Evolutionary conservation across 768 basidiomycete species (phyloP).

Genomic region (Pleurotus eryngii): DNA sequence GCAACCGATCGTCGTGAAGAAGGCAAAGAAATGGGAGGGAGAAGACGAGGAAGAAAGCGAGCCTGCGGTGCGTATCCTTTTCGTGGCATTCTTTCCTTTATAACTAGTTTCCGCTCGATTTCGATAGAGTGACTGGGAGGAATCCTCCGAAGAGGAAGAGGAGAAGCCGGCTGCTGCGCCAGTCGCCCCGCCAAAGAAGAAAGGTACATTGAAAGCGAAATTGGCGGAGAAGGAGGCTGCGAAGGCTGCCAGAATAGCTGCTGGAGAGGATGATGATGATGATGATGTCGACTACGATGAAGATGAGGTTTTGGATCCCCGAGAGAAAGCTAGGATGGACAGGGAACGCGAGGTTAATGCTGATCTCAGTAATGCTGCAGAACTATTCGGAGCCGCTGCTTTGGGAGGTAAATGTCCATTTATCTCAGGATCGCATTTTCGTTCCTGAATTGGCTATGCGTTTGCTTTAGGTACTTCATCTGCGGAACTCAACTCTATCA

Average conservation of each 20-base stretch:
- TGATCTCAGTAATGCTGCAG: slow-evolving; percentile 82
- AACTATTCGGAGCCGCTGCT: slow-evolving; percentile 71
- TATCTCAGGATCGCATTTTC: no score
- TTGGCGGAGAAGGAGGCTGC: slow-evolving; percentile 88
- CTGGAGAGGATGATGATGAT: slow-evolving; percentile 37
- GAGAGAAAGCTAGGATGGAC: slow-evolving; percentile 72
- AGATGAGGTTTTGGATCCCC: slow-evolving; percentile 75
- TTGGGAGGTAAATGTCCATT: slow-evolving; percentile 49
- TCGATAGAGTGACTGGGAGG: slow-evolving; percentile 92
- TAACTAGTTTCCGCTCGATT: slow-evolving; percentile 7
- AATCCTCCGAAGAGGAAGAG: slow-evolving; percentile 64
- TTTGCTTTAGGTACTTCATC: slow-evolving; percentile 55
- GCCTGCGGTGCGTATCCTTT: slow-evolving; percentile 61
- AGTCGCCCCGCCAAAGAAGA: slow-evolving; percentile 81
- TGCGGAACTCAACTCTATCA: slow-evolving; percentile 63
- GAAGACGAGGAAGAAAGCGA: slow-evolving; percentile 86
- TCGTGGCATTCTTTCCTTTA: slow-evolving; percentile 4
- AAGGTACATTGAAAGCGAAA: slow-evolving; percentile 88
- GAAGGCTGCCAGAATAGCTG: slow-evolving; percentile 42
- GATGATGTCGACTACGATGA: slow-evolving; percentile 58
- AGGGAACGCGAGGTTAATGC: slow-evolving; percentile 81
- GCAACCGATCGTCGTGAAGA: slow-evolving; percentile 30
- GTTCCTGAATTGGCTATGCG: not conserved
- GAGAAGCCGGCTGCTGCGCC: slow-evolving; percentile 40
- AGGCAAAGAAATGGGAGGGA: slow-evolving; percentile 69